Evolutionary conservation across 805 yeast genomes (phyloP), one percentile per base, ranked within the genome.

Genomic region (Cyberlindnera meyerae): DNA sequence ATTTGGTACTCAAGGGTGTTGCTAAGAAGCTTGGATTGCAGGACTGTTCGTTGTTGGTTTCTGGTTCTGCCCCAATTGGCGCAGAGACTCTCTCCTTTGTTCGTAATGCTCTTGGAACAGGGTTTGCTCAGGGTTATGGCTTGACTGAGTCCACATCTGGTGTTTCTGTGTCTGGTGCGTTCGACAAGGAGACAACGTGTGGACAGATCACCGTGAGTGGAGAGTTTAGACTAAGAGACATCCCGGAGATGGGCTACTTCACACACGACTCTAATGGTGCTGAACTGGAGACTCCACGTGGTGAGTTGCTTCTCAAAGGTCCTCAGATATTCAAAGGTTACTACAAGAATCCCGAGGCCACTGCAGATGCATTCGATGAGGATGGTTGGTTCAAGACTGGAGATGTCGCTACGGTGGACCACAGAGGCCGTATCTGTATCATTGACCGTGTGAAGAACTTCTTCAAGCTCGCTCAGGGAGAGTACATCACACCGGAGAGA

Each of bases 361-460:
- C 79, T 1, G 55, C 43, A 8, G 70, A 63, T 24, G 55, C 69
- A 8, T 46, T 75, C 35, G 67, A 34, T n/a, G 57, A 56, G 3
- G 74, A 71, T 15, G 75, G 73, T 6, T 77, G 81, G 79, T 66
- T 76, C 49, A 60, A 60, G 37, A 75, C 82, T 16, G 84, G 84
- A 20, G 84, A 78, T 53, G 65, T 71, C 29, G 75, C 71, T 6
- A 45, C 50, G 6, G 40, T 67, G 11, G 65, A 62, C 37, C 45
- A 48, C 11, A 49, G 49, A 24, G 71, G 74, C 17, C 45, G 52
- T 12, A 55, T 61, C 35, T 59, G 48, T 43, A 72, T 78, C 40
- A 71, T 77, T 36, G 83, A 77, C 49, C 65, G 86, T 34, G 77
- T 75, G 32, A 79, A 79, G 62, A 82, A 79, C 57, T 73, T 79